Evolutionary conservation across 257 asterid genomes (phyloP).

Genomic region (Scutellaria galericulata): DNA sequence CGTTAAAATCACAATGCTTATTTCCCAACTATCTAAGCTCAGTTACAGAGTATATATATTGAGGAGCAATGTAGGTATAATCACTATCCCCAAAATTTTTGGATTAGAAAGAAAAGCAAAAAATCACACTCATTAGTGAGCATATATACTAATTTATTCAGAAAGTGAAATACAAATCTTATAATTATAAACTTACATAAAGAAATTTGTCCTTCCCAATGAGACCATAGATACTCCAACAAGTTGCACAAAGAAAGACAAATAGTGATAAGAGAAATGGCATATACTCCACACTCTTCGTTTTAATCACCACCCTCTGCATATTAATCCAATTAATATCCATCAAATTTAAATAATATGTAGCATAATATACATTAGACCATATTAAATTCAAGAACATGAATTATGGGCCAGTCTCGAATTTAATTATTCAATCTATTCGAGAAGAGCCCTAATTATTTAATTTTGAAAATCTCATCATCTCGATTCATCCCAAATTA

Average conservation of each 20-base stretch:
- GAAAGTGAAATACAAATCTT: too few relatives aligned
- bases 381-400: neutral
- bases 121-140: neutral
- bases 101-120: too few relatives aligned
- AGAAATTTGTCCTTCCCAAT: conserved; percentile 73
- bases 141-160: too few relatives aligned
- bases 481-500: too few relatives aligned
- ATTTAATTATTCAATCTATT: neutral
- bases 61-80: too few relatives aligned
- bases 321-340: neutral
- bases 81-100: too few relatives aligned
- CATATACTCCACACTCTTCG: conserved; percentile 87
- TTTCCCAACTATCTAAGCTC: too few relatives aligned
- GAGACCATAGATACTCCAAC: conserved; percentile 76
- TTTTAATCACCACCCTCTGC: conserved; percentile 80
- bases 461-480: neutral
- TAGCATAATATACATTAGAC: too few relatives aligned
- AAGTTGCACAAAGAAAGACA: conserved; percentile 74
- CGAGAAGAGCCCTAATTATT: neutral
- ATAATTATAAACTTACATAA: conserved; percentile 46
- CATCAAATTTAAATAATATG: neutral
- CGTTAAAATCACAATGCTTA: too few relatives aligned
- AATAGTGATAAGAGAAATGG: conserved; percentile 74
- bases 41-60: too few relatives aligned
- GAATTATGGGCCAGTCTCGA: neutral